Percentiles rank a stretch among this genome's conserved stretches.
Evolutionary conservation across 768 basidiomycete species (phyloP).

Genomic region (Naganishia antarctica): DNA sequence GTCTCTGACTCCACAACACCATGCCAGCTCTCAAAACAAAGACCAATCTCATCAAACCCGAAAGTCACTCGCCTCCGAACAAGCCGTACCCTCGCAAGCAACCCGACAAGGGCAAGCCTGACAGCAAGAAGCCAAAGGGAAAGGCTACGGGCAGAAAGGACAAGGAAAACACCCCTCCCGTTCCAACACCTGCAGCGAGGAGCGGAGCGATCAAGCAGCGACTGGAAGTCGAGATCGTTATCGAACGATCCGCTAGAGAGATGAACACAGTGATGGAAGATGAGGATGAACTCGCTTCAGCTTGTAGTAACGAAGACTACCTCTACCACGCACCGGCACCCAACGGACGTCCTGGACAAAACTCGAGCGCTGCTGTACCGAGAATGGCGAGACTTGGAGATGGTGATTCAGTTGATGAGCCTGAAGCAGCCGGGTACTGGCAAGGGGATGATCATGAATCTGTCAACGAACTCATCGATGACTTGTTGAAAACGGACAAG

Average conservation of each 20-base stretch:
- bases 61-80: neutral
- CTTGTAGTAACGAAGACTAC: neutral
- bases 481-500: neutral
- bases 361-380: neutral
- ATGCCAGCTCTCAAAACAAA: neutral
- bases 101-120: neutral
- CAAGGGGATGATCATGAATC: slow-evolving; percentile 4
- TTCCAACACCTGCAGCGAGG: neutral
- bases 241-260: neutral
- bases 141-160: neutral
- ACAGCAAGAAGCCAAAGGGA: neutral
- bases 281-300: neutral
- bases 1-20: neutral
- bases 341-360: neutral
- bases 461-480: neutral
- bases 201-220: neutral
- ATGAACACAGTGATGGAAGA: neutral
- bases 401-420: neutral
- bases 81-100: neutral
- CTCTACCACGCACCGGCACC: neutral
- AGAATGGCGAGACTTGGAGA: neutral
- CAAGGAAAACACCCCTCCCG: neutral
- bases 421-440: neutral
- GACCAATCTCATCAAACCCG: neutral
- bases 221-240: neutral